Evolutionary conservation across 1,284 basidiomycete genomes (phyloP), one percentile per base, ranked within the genome.

Genomic region (Psilocybe mexicana): DNA sequence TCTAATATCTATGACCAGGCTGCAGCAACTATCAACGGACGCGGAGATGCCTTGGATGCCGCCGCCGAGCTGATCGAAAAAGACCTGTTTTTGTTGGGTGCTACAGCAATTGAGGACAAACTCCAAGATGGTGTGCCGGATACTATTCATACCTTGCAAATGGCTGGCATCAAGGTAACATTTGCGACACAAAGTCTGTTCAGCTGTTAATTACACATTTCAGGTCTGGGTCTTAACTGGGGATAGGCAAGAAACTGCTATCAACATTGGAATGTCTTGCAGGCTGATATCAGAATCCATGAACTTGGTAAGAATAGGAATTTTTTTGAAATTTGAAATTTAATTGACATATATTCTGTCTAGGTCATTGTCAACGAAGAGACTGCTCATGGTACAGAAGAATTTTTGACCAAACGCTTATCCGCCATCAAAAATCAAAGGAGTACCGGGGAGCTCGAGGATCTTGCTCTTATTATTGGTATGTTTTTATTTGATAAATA

Each of bases 91-190:
- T 70, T 99, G 18, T 82, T 99, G 1, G 97, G 97, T 7, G 96
- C 97, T 7, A 99, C 97, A 1, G 97, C 97, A 5, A 96, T 99
- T 65, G 97, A 99, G 73, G 97, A 99, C 74, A 98, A 97, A 73
- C 79, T 99, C 33, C 97, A 99, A 72, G 97, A 99, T 55, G 97
- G 97, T 45, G 97, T 99, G 0, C 97, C 97, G 0, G 97, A 99
- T 68, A 90, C 97, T 2, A 99, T 99, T 59, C 95, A 98, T 70
- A 98, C 95, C 1, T 75, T 99, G 43, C 97, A 99, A 70, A 93
- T 92, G 81, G 96, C 96, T 28, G 97, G 97, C 0, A 98, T 99
- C 77, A 98, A 98, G 82, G 88, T 87, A 45, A 43, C 55, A 24
- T 48, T 43, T 35, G 35, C 45, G 55, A 30, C 6, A 54, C 54